Percentiles rank a stretch among this genome's conserved stretches.
Evolutionary conservation across 805 yeast genomes (phyloP).

Genomic region (Sugiyamaella qingdaonensis): DNA sequence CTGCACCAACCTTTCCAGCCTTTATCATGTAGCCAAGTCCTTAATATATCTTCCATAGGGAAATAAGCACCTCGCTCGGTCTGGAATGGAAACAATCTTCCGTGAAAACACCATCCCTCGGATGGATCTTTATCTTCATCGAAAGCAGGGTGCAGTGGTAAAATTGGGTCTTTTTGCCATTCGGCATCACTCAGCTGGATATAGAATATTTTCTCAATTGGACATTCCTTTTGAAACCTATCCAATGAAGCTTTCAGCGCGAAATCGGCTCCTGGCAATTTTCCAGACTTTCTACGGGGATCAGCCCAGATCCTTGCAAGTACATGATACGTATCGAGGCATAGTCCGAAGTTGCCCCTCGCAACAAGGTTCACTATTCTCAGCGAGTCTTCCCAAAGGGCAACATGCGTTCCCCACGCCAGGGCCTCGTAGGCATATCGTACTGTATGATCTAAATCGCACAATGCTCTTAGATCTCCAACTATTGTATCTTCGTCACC

Average conservation of each 20-base stretch:
- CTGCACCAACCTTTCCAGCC: conserved; percentile 7
- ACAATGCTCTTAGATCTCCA: conserved; percentile 12
- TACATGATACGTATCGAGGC: conserved; percentile 33
- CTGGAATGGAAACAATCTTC: conserved; percentile 8
- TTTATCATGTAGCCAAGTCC: conserved; percentile 6
- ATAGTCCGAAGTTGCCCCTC: conserved; percentile 28
- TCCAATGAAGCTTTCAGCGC: conserved; percentile 11
- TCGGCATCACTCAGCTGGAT: conserved; percentile 30
- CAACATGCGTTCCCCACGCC: conserved; percentile 28
- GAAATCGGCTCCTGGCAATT: conserved; percentile 11
- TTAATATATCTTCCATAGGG: conserved; percentile 4
- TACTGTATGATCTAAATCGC: conserved; percentile 18
- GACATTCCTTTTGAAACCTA: conserved; percentile 11
- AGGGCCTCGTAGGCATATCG: conserved; percentile 31
- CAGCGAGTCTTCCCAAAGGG: conserved; percentile 22
- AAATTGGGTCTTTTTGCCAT: background rate
- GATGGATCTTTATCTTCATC: conserved; percentile 7
- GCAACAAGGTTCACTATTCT: conserved; percentile 24
- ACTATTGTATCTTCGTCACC: conserved; percentile 14
- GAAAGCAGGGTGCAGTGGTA: conserved; percentile 2
- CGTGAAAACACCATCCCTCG: conserved; percentile 6
- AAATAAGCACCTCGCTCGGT: conserved; percentile 8
- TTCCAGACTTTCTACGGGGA: conserved; percentile 8
- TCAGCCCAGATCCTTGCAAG: conserved; percentile 21
- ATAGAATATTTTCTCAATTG: conserved; percentile 24